Conservation (phyloP, 345 rosid species). For the Citrus glauca region DNA sequence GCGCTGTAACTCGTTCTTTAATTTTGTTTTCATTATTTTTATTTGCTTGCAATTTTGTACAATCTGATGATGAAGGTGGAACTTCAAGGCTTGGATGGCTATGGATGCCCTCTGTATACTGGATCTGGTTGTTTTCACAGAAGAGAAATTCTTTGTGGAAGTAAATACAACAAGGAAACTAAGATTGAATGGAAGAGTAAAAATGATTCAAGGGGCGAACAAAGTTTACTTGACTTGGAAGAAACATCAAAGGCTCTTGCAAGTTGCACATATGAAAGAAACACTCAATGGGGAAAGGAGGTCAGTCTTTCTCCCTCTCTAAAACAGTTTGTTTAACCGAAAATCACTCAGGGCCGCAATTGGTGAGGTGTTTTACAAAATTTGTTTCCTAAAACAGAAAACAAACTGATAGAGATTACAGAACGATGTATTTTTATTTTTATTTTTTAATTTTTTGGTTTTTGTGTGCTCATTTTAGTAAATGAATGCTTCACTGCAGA, state of each 20-base stretch:
- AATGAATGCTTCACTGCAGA: slow-evolving; percentile 33
- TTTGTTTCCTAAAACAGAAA: background rate
- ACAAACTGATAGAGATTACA: background rate
- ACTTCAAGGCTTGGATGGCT: slow-evolving; percentile 57
- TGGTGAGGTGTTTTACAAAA: background rate
- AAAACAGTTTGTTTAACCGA: too few species aligned
- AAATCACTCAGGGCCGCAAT: too few species aligned
- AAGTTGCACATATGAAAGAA: slow-evolving; percentile 45
- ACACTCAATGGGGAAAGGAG: slow-evolving; percentile 74
- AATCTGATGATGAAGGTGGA: slow-evolving; percentile 41
- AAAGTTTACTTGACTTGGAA: slow-evolving; percentile 19
- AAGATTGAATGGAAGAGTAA: slow-evolving; percentile 23
- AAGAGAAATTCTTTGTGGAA: slow-evolving; percentile 63
- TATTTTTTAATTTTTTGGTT: too few species aligned
- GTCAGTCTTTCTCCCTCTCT: slow-evolving; percentile 17
- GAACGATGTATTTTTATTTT: background rate
- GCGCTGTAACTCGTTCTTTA: too few species aligned
- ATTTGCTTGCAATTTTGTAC: background rate
- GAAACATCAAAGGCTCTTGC: slow-evolving; percentile 45
- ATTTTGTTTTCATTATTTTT: background rate
- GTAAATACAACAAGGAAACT: slow-evolving; percentile 16
- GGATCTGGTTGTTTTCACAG: slow-evolving; percentile 86
- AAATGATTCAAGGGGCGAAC: slow-evolving; percentile 2
- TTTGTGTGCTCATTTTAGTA: background rate
- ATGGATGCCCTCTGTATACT: slow-evolving; percentile 60